A percentile compares a stretch with the other conserved stretches of the same genome.
phyloP scores from a whole-genome alignment of 2,329 filamentous ascomycete genomes.

The Fusarium torulosum region DNA sequence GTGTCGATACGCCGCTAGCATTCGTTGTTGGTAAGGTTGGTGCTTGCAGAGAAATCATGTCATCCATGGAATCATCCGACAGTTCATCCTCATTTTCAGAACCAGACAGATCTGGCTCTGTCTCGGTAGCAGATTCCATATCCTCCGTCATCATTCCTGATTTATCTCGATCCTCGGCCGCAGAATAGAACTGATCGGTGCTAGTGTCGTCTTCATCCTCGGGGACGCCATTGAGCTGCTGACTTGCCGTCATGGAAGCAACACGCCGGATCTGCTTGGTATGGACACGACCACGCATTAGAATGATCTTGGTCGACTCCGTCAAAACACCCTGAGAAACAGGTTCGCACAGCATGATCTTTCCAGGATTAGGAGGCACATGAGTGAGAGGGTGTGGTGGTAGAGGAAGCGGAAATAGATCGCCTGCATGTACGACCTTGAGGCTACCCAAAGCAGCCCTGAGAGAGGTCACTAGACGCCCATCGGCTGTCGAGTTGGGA shows the following conservation, averaged over 20 bases:
- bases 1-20: slow-evolving; percentile 82
- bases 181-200: slow-evolving; percentile 93
- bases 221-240: slow-evolving; percentile 66
- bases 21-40: slow-evolving; percentile 82
- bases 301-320: slow-evolving; percentile 83
- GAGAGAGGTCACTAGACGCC: slow-evolving; percentile 73
- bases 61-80: slow-evolving; percentile 92
- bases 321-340: slow-evolving; percentile 88
- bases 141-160: slow-evolving; percentile 71
- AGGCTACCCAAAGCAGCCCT: slow-evolving; percentile 79
- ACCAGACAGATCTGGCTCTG: slow-evolving; percentile 72
- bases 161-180: slow-evolving; percentile 81
- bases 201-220: slow-evolving; percentile 83
- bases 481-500: slow-evolving; percentile 60
- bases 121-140: slow-evolving; percentile 70
- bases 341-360: slow-evolving; percentile 93
- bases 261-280: slow-evolving; percentile 64
- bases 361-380: slow-evolving; percentile 84
- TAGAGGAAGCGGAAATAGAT: slow-evolving; percentile 81
- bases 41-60: slow-evolving; percentile 89
- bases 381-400: slow-evolving; percentile 89
- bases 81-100: slow-evolving; percentile 77
- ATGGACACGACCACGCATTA: slow-evolving; percentile 74
- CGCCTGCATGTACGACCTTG: slow-evolving; percentile 84
- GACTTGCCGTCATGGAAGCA: slow-evolving; percentile 58